These are phyloP conservation scores for Scedosporium boydii DNA, from an alignment of 2,329 filamentous ascomycete genomes.

Conservation along the genomic window DNA sequence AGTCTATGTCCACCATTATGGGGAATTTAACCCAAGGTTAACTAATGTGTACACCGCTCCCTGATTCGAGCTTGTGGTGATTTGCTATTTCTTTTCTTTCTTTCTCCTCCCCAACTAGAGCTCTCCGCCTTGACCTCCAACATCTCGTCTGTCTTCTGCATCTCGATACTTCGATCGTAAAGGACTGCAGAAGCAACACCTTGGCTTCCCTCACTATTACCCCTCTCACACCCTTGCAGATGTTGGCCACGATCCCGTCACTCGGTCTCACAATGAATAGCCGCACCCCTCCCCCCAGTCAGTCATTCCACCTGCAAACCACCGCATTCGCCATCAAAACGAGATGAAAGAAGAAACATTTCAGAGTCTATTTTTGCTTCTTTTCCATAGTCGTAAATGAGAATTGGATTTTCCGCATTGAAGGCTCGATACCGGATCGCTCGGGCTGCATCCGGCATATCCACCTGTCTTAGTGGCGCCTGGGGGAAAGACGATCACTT, in stretches of 20 bases:
- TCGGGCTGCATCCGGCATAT: not conserved
- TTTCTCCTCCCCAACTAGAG: not conserved
- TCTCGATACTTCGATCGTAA: not conserved
- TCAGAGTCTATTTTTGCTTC: not conserved
- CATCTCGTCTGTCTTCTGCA: not conserved
- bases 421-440: not conserved
- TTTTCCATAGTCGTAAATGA: not conserved
- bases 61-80: not conserved
- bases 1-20: no score
- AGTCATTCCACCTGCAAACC: no score
- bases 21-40: no score
- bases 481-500: not conserved
- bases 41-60: not conserved
- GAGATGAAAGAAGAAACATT: not conserved
- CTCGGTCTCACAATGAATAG: no score
- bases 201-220: no score
- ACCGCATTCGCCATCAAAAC: no score
- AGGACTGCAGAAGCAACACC: no score
- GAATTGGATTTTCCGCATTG: not conserved
- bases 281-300: no score
- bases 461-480: not conserved
- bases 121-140: not conserved
- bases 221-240: no score
- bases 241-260: no score
- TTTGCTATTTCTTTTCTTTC: slow-evolving; percentile 8